Evolutionary conservation across 2,329 filamentous ascomycete species (phyloP).

Genomic region (Nannizziopsis arthrosporioides): DNA sequence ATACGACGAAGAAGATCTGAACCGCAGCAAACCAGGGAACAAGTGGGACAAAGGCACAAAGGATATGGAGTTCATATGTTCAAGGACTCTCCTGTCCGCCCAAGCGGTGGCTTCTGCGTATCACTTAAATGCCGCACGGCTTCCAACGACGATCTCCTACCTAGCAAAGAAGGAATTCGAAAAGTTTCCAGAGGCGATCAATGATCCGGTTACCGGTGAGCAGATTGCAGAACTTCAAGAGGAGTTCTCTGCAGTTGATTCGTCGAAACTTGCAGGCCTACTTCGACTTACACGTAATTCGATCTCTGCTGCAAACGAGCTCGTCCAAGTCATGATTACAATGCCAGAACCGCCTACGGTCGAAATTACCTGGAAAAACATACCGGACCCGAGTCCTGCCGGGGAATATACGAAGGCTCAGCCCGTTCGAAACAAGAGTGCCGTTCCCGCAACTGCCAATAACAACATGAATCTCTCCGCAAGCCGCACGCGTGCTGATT

Average conservation of each 20-base stretch:
- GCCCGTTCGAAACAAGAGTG: neutral
- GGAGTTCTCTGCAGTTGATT: conserved; percentile 44
- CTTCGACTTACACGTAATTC: conserved; percentile 48
- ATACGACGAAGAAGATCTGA: conserved; percentile 3
- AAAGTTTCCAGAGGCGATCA: conserved; percentile 26
- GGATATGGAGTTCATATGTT: conserved; percentile 51
- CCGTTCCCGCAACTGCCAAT: neutral
- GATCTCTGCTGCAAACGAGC: conserved; percentile 46
- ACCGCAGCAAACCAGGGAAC: conserved; percentile 29
- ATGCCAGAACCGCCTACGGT: conserved; percentile 20
- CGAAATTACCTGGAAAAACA: conserved; percentile 39
- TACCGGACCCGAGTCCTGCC: conserved; percentile 34
- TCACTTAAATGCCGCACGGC: conserved; percentile 45
- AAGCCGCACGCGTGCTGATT: conserved; percentile 30
- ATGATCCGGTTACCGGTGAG: conserved; percentile 35
- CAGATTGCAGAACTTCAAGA: conserved; percentile 44
- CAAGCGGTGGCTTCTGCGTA: conserved; percentile 46
- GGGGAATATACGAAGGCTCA: neutral
- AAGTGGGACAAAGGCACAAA: conserved; percentile 47
- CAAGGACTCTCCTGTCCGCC: conserved; percentile 37
- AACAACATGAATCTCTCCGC: conserved; percentile 15
- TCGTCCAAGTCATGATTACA: conserved; percentile 44
- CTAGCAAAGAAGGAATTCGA: conserved; percentile 41
- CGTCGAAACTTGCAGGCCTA: conserved; percentile 41
- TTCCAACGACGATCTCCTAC: conserved; percentile 44